phyloP scores from a whole-genome alignment of 2,329 filamentous ascomycete genomes.

The Diaporthe nobilis region DNA sequence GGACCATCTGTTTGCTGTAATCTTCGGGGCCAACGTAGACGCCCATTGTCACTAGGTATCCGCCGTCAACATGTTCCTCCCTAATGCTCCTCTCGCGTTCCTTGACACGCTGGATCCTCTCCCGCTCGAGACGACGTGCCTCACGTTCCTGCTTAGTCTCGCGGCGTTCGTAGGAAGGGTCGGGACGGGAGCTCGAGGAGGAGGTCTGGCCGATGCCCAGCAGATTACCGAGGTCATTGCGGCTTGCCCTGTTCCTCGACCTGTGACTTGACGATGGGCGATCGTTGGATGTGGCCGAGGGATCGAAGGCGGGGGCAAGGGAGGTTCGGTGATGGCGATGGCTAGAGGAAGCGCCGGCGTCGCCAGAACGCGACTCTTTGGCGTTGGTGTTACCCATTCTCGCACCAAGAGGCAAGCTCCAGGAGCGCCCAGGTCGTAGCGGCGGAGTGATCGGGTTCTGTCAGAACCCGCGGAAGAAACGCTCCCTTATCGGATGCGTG shows the following conservation, averaged over 20 bases:
- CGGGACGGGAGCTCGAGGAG: slow-evolving; percentile 56
- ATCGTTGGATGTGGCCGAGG: slow-evolving; percentile 43
- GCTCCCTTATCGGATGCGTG: neutral
- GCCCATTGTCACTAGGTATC: slow-evolving; percentile 93
- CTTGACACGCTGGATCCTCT: slow-evolving; percentile 80
- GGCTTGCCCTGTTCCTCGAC: slow-evolving; percentile 53
- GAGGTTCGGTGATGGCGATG: slow-evolving; percentile 45
- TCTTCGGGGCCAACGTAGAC: slow-evolving; percentile 94
- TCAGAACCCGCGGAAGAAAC: neutral
- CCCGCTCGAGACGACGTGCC: slow-evolving; percentile 85
- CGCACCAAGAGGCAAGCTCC: slow-evolving; percentile 20
- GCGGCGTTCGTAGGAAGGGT: slow-evolving; percentile 71
- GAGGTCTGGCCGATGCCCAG: slow-evolving; percentile 57
- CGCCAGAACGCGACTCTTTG: slow-evolving; percentile 52
- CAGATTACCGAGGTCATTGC: slow-evolving; percentile 62
- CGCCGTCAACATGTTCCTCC: slow-evolving; percentile 94
- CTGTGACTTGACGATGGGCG: slow-evolving; percentile 43
- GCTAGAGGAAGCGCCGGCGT: slow-evolving; percentile 41
- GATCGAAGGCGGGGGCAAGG: slow-evolving; percentile 42
- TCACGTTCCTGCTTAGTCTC: slow-evolving; percentile 95
- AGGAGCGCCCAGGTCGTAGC: slow-evolving; percentile 25
- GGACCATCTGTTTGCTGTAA: slow-evolving; percentile 89
- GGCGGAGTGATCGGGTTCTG: neutral
- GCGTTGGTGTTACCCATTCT: slow-evolving; percentile 54
- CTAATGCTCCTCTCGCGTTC: slow-evolving; percentile 92